Base-by-base conservation (phyloP, 768 basidiomycete genomes). In the Lactarius sp. region DNA sequence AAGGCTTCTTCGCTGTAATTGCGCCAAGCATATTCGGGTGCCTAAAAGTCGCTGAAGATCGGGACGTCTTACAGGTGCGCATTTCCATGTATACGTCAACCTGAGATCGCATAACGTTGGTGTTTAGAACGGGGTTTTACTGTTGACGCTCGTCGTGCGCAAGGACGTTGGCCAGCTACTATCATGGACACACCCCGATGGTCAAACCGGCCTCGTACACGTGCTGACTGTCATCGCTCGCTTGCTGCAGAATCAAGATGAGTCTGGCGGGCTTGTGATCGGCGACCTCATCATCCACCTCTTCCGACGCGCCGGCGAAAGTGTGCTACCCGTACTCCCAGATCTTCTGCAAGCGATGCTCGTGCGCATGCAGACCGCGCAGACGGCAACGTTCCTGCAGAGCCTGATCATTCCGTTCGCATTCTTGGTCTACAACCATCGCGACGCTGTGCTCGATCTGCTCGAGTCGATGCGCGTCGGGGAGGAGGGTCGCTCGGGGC, bases 241-340 rank as follows among this genome's bases (percentile, higher is more conserved):
- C 65, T 82, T 91, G 51, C 78, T 99, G 33, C 82, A 85, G 61
- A 83, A 79, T 64, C 85, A 90, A 66, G 90, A 94, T 65, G 97
- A 99, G 74, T 89, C 94, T 0, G 94, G 90, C 46, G 96, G 95
- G 10, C 82, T 98, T 22, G 88, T 90, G 57, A 88, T 98, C 52
- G 97, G 97, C 20, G 96, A 98, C 71, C 79, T 99, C 49, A 90
- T 99, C 71, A 91, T 98, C 67, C 94, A 98, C 69, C 78, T 98
- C 31, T 79, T 99, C 54, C 82, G 96, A 31, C 86, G 84, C 65
- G 90, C 92, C 0, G 92, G 92, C 13, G 84, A 87, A 13, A 78
- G 86, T 1, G 83, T 98, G 20, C 79, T 90, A 0, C 87, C 94
- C 1, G 91, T 94, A 6, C 81, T 98, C 18, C 92, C 94, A 2